Base-by-base conservation (phyloP, 768 basidiomycete species). In the Collybia sordida region DNA sequence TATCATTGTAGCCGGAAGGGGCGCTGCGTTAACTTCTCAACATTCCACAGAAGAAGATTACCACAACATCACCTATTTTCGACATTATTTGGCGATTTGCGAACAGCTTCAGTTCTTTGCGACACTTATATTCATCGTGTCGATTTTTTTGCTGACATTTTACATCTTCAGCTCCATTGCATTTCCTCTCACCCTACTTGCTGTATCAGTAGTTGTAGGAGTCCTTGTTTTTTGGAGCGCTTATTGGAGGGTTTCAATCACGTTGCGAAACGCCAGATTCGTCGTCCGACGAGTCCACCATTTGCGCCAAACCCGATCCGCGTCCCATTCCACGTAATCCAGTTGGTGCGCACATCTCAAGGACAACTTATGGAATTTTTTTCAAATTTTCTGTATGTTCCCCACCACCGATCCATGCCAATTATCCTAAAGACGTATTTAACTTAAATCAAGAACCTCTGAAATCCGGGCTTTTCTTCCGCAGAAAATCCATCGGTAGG, bases 41-140 rank as follows among this genome's bases (percentile, higher is more conserved):
- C 56, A 59, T 41, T 17, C 56, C 12, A 34, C 52, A 17, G 21
- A 38, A 12, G 35, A 38, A 6, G 18, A 12, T 1, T 6, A 12
- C 6, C 31, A 58, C 51, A 53, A 59, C 46, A n/a, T 59, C 2
- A 48, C 53, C n/a, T 66, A 64, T 44, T 66, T 67, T 52, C 56
- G 52, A 8, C 60, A 62, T 47, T 65, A 65, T 36, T 58, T 67
- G 9, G 53, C 44, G 6, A 54, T 64, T 4, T 69, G 64, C 50
- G 65, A 64, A 36, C 68, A 71, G 36, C 59, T 71, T 22, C 68
- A 71, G 47, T 53, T 68, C 8, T 39, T 64, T 3, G 68, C 62
- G 1, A 65, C 61, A 2, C 15, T 64, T 1, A 38, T 69, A 2
- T 65, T 68, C 40, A 47, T 64, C 18, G 53, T 67, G 1, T 54